Percentiles rank a stretch among this genome's conserved stretches.
Conservation (phyloP, 106 monocot genomes). For the Xerophyta viscosa region DNA sequence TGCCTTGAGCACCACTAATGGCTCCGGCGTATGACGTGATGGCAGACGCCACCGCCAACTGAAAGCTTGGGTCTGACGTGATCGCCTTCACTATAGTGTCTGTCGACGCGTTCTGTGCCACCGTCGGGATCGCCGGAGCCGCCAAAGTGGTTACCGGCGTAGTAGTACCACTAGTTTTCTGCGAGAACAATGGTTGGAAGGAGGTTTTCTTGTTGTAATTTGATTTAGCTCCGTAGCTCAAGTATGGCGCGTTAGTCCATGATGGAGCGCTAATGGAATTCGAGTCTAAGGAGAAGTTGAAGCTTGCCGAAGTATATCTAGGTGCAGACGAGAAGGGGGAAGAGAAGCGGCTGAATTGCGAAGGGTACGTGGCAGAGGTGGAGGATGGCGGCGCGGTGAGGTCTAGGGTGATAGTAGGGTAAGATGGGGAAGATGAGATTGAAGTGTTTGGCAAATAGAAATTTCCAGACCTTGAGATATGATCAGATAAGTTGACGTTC, state of each 20-base stretch:
- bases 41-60: constrained; percentile 60
- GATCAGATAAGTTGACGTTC: constrained; percentile 20
- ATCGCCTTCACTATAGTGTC: constrained; percentile 69
- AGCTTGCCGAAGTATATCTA: constrained; percentile 26
- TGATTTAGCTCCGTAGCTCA: no score
- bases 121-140: no score
- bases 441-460: constrained; percentile 47
- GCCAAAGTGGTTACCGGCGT: no score
- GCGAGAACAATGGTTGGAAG: no score
- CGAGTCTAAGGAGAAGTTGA: constrained; percentile 39
- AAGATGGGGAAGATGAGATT: constrained; percentile 38
- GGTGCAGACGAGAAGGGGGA: neutral
- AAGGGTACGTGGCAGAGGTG: constrained; percentile 8
- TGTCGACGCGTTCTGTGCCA: constrained; percentile 17
- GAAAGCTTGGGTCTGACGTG: constrained; percentile 77
- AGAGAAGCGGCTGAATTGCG: constrained; percentile 11
- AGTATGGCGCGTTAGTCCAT: no score
- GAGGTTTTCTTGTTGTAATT: no score
- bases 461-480: no score
- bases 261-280: neutral
- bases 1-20: constrained; percentile 4
- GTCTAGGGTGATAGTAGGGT: constrained; percentile 87
- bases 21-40: constrained; percentile 63
- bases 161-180: no score
- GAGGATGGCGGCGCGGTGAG: constrained; percentile 56